phyloP scores from a whole-genome alignment of 2,329 filamentous ascomycete genomes.

The Verticillium tricorpus region DNA sequence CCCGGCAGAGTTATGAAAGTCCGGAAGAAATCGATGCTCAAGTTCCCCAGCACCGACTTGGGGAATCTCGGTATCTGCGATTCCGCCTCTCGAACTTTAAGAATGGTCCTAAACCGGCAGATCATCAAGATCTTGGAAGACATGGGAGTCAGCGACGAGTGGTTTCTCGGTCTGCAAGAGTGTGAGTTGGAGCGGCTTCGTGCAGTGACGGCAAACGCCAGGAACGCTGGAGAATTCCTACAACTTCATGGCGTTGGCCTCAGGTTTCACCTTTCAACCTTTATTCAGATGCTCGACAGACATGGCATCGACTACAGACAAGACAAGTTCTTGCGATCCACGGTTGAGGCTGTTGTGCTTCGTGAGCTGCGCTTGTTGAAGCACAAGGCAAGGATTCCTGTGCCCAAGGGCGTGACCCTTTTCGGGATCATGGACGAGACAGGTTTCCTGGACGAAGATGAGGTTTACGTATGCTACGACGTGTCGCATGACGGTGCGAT shows the following conservation, averaged over 20 bases:
- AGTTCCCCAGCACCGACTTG: constrained; percentile 58
- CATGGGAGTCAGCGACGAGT: constrained; percentile 52
- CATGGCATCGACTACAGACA: constrained; percentile 60
- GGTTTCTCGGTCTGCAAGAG: constrained; percentile 62
- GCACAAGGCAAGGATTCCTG: constrained; percentile 70
- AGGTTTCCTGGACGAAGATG: constrained; percentile 56
- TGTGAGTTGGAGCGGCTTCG: constrained; percentile 57
- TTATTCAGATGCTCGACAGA: constrained; percentile 56
- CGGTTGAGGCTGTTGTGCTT: constrained; percentile 68
- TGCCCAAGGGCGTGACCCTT: constrained; percentile 66
- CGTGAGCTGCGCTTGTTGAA: constrained; percentile 70
- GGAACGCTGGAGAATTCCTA: constrained; percentile 64
- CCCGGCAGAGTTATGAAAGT: constrained; percentile 55
- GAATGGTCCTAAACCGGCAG: constrained; percentile 70
- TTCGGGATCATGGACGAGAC: constrained; percentile 86
- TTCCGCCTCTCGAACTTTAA: constrained; percentile 60
- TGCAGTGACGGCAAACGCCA: constrained; percentile 49
- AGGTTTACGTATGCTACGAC: constrained; percentile 64
- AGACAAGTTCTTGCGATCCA: constrained; percentile 65
- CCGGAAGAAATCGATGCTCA: constrained; percentile 69
- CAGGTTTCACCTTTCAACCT: constrained; percentile 52
- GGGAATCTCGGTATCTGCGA: constrained; percentile 68
- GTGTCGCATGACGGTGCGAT: constrained; percentile 10
- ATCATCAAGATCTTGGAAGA: constrained; percentile 86
- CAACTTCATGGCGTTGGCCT: constrained; percentile 57